Percentiles rank a stretch among this genome's conserved stretches.
Evolutionary conservation across 1,284 basidiomycete species (phyloP).

Genomic region (Coniferiporia weirii): DNA sequence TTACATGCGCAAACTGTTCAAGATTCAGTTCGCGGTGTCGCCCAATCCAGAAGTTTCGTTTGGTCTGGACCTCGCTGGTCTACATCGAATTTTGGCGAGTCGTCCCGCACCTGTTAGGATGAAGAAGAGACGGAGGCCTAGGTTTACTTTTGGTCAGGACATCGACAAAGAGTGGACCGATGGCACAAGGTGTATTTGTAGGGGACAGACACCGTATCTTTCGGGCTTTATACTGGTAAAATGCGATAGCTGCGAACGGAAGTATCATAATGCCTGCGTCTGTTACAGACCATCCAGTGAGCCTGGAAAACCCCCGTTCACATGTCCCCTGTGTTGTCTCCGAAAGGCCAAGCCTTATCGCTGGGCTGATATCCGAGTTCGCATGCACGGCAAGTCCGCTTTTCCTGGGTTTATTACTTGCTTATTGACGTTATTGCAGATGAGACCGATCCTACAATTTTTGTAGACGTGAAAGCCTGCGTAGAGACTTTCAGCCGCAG

Average conservation of each 20-base stretch:
- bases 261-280: constrained; percentile 72
- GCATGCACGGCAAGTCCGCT: constrained; percentile 49
- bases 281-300: constrained; percentile 49
- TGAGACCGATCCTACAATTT: constrained; percentile 46
- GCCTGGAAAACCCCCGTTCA: constrained; percentile 38
- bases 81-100: constrained; percentile 72
- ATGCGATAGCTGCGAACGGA: constrained; percentile 58
- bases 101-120: constrained; percentile 46
- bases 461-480: constrained; percentile 68
- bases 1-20: constrained; percentile 81
- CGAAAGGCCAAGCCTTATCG: constrained; percentile 63
- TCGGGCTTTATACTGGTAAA: constrained; percentile 55
- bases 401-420: constrained; percentile 7
- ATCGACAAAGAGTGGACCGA: constrained; percentile 67
- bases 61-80: constrained; percentile 69
- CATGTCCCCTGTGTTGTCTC: constrained; percentile 70
- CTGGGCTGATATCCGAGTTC: constrained; percentile 69
- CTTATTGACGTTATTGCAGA: constrained; percentile 14
- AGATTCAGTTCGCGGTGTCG: constrained; percentile 76
- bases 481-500: constrained; percentile 68
- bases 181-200: constrained; percentile 73
- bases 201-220: constrained; percentile 58
- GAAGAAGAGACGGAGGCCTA: constrained; percentile 62
- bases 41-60: constrained; percentile 73
- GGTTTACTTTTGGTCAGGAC: constrained; percentile 73